phyloP scores from a whole-genome alignment of 2,329 filamentous ascomycete species.

The Tolypocladium tundrense region DNA sequence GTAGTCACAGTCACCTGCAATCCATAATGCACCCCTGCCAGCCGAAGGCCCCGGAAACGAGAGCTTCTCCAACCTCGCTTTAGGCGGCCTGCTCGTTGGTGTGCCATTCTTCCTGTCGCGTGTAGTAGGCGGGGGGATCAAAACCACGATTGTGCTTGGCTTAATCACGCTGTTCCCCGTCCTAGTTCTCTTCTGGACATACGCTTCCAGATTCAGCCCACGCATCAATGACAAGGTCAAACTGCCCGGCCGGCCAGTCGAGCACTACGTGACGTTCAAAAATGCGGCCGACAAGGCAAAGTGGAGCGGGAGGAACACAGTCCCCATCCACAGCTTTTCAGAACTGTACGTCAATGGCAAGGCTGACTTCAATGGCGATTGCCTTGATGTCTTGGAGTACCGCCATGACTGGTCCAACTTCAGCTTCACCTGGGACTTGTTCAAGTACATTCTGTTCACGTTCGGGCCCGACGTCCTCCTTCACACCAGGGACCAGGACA shows the following conservation, averaged over 20 bases:
- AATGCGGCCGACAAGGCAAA: slow-evolving; percentile 40
- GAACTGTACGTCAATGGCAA: no score
- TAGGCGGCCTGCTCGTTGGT: no score
- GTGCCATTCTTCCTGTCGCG: no score
- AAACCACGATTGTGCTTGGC: no score
- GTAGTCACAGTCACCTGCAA: no score
- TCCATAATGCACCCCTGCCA: no score
- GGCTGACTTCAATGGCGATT: no score
- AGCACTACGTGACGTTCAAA: slow-evolving; percentile 78
- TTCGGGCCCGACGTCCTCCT: slow-evolving; percentile 81
- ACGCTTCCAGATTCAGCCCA: slow-evolving; percentile 66
- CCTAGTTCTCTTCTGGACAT: slow-evolving; percentile 69
- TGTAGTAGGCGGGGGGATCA: no score
- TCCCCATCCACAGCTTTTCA: slow-evolving; percentile 19
- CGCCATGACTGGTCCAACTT: slow-evolving; percentile 92
- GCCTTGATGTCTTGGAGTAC: slow-evolving; percentile 13
- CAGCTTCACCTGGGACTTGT: slow-evolving; percentile 70
- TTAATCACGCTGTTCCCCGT: slow-evolving; percentile 48
- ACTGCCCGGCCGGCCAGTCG: slow-evolving; percentile 71
- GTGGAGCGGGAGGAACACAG: slow-evolving; percentile 65
- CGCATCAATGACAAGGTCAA: slow-evolving; percentile 83
- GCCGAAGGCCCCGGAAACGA: no score
- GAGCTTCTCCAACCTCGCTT: no score
- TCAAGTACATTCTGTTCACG: slow-evolving; percentile 71
- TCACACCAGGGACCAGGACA: slow-evolving; percentile 79